These are phyloP conservation scores for Fusarium camptoceras DNA, from an alignment of 2,329 filamentous ascomycete species.

Conservation along the genomic window DNA sequence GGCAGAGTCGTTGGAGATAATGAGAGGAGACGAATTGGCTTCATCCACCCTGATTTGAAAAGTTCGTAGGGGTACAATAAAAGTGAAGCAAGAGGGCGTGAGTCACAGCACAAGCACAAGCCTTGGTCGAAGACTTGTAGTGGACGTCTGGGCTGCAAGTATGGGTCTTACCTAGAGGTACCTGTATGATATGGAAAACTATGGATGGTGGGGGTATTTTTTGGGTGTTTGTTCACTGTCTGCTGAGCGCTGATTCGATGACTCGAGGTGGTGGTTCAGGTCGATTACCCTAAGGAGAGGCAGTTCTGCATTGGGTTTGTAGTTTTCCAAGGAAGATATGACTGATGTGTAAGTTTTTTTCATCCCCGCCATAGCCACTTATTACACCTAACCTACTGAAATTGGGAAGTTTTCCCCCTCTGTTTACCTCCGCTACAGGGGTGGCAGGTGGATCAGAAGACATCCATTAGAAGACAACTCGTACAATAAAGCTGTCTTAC, in stretches of 20 bases:
- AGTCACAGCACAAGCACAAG: slow-evolving; percentile 43
- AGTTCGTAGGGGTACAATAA: slow-evolving; percentile 24
- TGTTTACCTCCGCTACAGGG: not conserved
- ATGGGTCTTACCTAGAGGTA: slow-evolving; percentile 12
- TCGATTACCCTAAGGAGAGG: slow-evolving; percentile 32
- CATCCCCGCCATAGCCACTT: slow-evolving; percentile 15
- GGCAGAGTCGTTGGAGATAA: slow-evolving; percentile 31
- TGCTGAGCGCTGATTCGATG: slow-evolving; percentile 43
- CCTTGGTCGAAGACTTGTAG: slow-evolving; percentile 16
- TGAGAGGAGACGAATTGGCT: slow-evolving; percentile 45
- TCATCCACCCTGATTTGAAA: slow-evolving; percentile 45
- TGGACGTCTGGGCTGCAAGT: not conserved
- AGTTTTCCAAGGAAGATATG: slow-evolving; percentile 6
- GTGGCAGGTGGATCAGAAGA: not conserved
- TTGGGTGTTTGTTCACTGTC: slow-evolving; percentile 34
- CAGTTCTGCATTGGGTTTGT: slow-evolving; percentile 6
- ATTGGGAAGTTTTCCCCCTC: not conserved
- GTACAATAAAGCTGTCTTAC: not conserved
- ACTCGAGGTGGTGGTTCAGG: slow-evolving; percentile 24
- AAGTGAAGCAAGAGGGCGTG: slow-evolving; percentile 40
- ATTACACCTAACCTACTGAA: not conserved
- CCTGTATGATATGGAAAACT: slow-evolving; percentile 24
- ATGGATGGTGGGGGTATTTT: slow-evolving; percentile 44
- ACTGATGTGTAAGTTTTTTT: slow-evolving; percentile 16
- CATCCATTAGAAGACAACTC: not conserved